Conservation (phyloP, 768 basidiomycete species). For the Lactarius indigo region DNA sequence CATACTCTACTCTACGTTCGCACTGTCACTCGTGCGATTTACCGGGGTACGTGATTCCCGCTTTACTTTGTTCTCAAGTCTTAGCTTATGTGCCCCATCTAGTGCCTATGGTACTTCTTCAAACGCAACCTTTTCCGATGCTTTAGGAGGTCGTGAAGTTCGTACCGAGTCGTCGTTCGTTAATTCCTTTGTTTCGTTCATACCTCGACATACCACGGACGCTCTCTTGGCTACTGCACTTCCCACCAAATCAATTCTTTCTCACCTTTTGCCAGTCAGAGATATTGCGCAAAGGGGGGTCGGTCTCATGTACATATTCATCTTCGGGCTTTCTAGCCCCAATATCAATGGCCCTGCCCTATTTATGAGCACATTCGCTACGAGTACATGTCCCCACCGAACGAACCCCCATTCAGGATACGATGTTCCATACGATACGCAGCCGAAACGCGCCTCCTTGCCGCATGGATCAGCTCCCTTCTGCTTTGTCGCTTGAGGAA, state of each 20-base stretch:
- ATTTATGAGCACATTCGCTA: constrained; percentile 13
- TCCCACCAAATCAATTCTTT: background rate
- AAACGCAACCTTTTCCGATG: constrained; percentile 78
- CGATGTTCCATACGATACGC: constrained; percentile 14
- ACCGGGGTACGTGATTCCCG: constrained; percentile 53
- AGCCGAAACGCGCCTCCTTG: constrained; percentile 9
- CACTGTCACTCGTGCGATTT: constrained; percentile 68
- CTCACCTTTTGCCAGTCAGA: background rate
- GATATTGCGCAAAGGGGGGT: background rate
- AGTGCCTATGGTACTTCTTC: constrained; percentile 84
- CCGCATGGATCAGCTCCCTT: background rate
- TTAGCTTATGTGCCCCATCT: constrained; percentile 3
- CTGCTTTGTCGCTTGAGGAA: constrained; percentile 32
- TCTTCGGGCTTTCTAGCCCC: background rate
- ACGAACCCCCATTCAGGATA: background rate
- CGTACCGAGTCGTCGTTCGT: constrained; percentile 16
- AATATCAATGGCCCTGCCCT: constrained; percentile 7
- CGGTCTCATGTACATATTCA: constrained; percentile 12
- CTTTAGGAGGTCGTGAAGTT: constrained; percentile 65
- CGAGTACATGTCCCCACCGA: background rate
- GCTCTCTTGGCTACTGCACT: constrained; percentile 8
- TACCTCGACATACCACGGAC: constrained; percentile 4
- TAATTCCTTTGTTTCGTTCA: constrained; percentile 4
- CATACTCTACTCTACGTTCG: constrained; percentile 79
- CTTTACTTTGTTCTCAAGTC: background rate